Evolutionary conservation across 345 rosid genomes (phyloP), one percentile per base, ranked within the genome.

Genomic region (Camelina laxa): DNA sequence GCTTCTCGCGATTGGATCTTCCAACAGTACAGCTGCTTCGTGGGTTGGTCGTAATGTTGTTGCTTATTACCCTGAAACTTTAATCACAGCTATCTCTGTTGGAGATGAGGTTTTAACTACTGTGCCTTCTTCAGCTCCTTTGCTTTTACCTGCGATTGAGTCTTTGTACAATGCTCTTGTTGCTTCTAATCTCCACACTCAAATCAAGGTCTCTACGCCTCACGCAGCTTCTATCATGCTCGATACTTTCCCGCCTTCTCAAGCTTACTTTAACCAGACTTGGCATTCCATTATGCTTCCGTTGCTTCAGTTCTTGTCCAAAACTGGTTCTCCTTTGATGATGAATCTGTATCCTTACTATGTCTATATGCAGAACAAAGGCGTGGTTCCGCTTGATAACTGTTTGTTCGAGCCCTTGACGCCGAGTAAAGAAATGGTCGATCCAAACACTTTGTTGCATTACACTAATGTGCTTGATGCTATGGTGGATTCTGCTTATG

Each of bases 311-410:
- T 92, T 95, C 75, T 79, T 95, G 79, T 90, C 97, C 1, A 86
- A 73, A 79, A 90, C 97, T 2, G 89, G 82, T 9, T 86, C 99
- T 6, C 96, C 97, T 4, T 65, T 95, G 82, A 95, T 95, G 99
- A 88, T 95, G 97, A 95, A 95, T 82, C 84, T 95, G 19, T 95
- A 95, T 71, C 98, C 99, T 44, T 95, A 95, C 83, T 95, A 95
- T 35, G 98, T 92, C 22, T 95, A 87, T 60, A 90, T 95, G 98
- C 84, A 95, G 81, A 90, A 90, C 80, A 95, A 92, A 79, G 98
- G 98, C 3, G 98, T 92, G 41, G 98, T 95, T 60, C 98, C 99
- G 22, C 81, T 95, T 6, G 99, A 92, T 63, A 90, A 89, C 74
- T 77, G 96, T 8, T 80, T 95, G 83, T 95, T 95, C 76, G 80